Evolutionary conservation across 805 yeast genomes (phyloP).

Genomic region (Zygoascus ofunaensis): DNA sequence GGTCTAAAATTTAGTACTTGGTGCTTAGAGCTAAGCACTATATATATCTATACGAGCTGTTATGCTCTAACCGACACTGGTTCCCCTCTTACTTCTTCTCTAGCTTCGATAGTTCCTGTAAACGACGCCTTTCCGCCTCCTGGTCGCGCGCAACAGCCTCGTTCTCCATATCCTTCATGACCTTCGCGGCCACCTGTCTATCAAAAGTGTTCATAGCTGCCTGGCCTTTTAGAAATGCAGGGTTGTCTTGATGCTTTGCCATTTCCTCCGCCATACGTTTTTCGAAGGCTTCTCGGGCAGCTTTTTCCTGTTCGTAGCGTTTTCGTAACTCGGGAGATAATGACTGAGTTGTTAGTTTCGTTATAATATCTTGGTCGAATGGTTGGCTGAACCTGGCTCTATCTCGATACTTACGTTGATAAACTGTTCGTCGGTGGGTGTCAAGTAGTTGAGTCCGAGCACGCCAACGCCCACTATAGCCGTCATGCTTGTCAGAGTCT

Average conservation of each 20-base stretch:
- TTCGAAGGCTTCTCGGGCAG: conserved; percentile 12
- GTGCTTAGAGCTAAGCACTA: too few relatives aligned
- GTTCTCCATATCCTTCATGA: conserved; percentile 18
- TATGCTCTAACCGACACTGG: too few relatives aligned
- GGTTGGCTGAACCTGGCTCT: too few relatives aligned
- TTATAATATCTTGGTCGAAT: too few relatives aligned
- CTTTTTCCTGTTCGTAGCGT: conserved; percentile 37
- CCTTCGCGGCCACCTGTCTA: conserved; percentile 19
- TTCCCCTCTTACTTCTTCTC: too few relatives aligned
- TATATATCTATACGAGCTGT: too few relatives aligned
- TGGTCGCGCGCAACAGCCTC: conserved; percentile 8
- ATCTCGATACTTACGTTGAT: conserved; percentile 38
- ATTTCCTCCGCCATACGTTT: conserved; percentile 18
- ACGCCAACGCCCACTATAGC: conserved; percentile 67
- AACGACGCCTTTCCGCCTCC: conserved; percentile 15
- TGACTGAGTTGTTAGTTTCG: conserved; percentile 1
- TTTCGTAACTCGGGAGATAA: conserved; percentile 62
- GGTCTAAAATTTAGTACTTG: too few relatives aligned
- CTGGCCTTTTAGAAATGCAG: conserved; percentile 26
- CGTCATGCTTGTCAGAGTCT: conserved; percentile 44
- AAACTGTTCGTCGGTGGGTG: conserved; percentile 79
- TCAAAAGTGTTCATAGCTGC: conserved; percentile 22
- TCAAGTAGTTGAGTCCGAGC: conserved; percentile 57
- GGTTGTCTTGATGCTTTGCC: conserved; percentile 18
- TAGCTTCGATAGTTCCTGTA: conserved; percentile 18